Evolutionary conservation across 306 rosid genomes (phyloP).

Genomic region (Urtica urens): DNA sequence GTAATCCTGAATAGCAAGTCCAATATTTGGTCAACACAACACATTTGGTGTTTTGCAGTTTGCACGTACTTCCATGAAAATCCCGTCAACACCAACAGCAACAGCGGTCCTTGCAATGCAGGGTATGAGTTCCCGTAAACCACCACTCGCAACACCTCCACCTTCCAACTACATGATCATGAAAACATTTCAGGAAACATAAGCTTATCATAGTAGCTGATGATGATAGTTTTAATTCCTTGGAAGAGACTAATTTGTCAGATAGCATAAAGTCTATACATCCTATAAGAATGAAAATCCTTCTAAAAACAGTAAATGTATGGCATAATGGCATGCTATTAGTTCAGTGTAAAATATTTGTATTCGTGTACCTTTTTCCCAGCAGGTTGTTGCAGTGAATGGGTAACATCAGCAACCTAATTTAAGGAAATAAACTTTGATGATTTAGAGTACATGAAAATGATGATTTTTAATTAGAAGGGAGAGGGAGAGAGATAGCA

Average conservation of each 20-base stretch:
- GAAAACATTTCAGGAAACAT: conserved; percentile 16
- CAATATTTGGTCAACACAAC: neutral
- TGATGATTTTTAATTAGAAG: neutral
- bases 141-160: conserved; percentile 99
- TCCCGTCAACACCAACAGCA: conserved; percentile 95
- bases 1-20: neutral
- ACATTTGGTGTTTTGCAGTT: conserved; percentile 1
- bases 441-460: conserved; percentile 1
- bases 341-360: conserved; percentile 1
- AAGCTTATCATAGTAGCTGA: too few relatives aligned
- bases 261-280: neutral
- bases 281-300: neutral
- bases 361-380: conserved; percentile 62
- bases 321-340: neutral
- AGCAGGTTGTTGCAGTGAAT: conserved; percentile 94
- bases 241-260: too few relatives aligned
- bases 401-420: conserved; percentile 91
- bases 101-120: conserved; percentile 94
- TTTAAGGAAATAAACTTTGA: conserved; percentile 9
- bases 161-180: conserved; percentile 63
- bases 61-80: conserved; percentile 81
- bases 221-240: too few relatives aligned
- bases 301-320: neutral
- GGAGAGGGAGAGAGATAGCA: neutral
- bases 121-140: conserved; percentile 90